Evolutionary conservation across 1,284 basidiomycete genomes (phyloP), one percentile per base, ranked within the genome.

Genomic region (Golubevia sp.): DNA sequence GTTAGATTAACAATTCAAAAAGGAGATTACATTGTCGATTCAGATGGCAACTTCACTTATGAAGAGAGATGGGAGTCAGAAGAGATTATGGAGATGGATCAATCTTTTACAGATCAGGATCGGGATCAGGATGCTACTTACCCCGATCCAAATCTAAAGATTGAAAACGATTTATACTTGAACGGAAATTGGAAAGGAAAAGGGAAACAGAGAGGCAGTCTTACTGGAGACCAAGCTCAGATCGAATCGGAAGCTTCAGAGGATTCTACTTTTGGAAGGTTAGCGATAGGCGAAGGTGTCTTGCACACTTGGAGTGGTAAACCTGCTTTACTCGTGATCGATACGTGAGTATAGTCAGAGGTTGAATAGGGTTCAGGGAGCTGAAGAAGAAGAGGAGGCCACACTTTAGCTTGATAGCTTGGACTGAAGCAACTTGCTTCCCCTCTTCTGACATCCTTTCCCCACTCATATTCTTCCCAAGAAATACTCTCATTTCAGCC

Each of bases 21-120:
- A 24, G 70, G 70, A 13, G 70, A 70, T 38, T 72, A 70, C 49
- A 61, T 67, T 18, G 61, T 56, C 57, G 67, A 69, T 56, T 34
- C 64, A 11, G 38, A 27, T 0, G 21, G 23, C 11, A 56, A 61
- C 25, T 70, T 62, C 21, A 59, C 44, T 21, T 72, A 72, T 48
- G 67, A 64, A 7, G 70, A 72, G 56, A 44, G 58, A 21, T 72
- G 70, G 70, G 62, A 70, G 44, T 65, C 69, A 50, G 67, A 72
- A 24, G 63, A 72, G n/a, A 63, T 72, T 25, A 72, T 72, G 70
- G 67, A 72, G 7, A 54, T 62, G n/a, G 59, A 66, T 15, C 8
- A 44, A 44, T 8, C 38, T n/a, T n/a, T n/a, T n/a, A n/a, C n/a
- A n/a, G n/a, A n/a, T n/a, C n/a, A n/a, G n/a, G n/a, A n/a, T n/a